phyloP scores from a whole-genome alignment of 768 basidiomycete species.

The Gautieria morchelliformis region DNA sequence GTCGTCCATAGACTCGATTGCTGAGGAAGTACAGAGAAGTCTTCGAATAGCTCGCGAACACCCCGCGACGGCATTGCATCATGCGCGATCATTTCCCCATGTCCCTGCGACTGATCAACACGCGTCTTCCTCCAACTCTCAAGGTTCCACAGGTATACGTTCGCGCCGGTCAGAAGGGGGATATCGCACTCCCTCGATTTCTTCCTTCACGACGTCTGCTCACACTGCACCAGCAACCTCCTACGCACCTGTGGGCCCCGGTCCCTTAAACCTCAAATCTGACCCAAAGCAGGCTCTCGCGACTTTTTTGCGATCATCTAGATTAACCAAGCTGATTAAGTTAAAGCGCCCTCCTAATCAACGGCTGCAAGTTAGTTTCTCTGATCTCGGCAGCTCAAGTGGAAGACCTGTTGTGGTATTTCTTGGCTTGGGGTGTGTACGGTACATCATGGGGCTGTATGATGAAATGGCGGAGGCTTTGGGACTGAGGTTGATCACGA shows the following conservation, averaged over 20 bases:
- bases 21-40: constrained; percentile 69
- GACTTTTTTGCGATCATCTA: constrained; percentile 77
- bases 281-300: constrained; percentile 67
- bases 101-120: constrained; percentile 11
- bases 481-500: constrained; percentile 81
- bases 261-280: constrained; percentile 39
- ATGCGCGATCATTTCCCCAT: constrained; percentile 18
- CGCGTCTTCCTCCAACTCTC: not conserved
- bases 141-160: not conserved
- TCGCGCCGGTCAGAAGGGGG: constrained; percentile 4
- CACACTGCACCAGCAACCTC: constrained; percentile 18
- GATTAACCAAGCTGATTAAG: constrained; percentile 72
- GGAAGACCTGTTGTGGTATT: constrained; percentile 88
- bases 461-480: constrained; percentile 92
- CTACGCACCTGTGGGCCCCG: constrained; percentile 21
- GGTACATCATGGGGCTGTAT: constrained; percentile 90
- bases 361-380: constrained; percentile 80
- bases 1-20: constrained; percentile 84
- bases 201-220: constrained; percentile 17
- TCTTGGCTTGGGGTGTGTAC: constrained; percentile 87
- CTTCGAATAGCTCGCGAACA: constrained; percentile 45
- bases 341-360: constrained; percentile 69
- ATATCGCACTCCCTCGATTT: constrained; percentile 7
- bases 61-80: constrained; percentile 27
- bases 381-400: constrained; percentile 79